Conservation (phyloP, 78 protist genomes). For the Polysphondylium violaceum region DNA sequence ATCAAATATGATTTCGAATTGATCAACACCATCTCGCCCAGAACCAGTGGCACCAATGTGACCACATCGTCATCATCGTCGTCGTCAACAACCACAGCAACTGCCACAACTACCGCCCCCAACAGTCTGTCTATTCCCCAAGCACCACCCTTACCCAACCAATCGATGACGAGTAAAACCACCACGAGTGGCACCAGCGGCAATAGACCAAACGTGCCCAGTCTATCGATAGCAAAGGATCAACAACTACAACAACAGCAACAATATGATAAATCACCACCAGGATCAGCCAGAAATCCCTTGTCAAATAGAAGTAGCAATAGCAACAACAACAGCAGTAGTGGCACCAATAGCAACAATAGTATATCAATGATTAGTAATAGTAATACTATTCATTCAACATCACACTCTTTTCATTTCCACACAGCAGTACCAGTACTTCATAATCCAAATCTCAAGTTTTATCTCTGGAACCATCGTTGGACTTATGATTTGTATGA, state of each 20-base stretch:
- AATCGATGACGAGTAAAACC: not conserved
- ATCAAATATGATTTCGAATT: conserved; percentile 66
- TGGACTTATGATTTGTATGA: conserved; percentile 72
- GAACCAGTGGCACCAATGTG: not conserved
- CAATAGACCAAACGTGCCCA: not conserved
- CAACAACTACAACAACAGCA: not conserved
- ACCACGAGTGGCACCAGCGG: not conserved
- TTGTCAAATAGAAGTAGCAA: not conserved
- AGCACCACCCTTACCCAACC: not conserved
- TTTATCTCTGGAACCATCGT: conserved; percentile 48
- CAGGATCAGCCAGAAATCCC: not conserved
- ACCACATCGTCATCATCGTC: not conserved
- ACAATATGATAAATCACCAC: conserved; percentile 13
- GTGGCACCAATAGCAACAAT: not conserved
- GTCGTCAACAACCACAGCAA: conserved; percentile 15
- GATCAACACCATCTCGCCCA: not conserved
- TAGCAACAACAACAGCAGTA: not conserved
- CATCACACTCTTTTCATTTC: conserved; percentile 55
- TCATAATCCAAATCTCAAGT: conserved; percentile 33
- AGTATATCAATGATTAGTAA: conserved; percentile 16
- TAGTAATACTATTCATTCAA: conserved; percentile 25
- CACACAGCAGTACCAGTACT: conserved; percentile 38
- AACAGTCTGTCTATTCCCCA: not conserved
- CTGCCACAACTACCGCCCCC: not conserved
- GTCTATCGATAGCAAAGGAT: conserved; percentile 14